Conservation (phyloP, 2,329 filamentous ascomycete genomes). For the Fusarium staphyleae region DNA sequence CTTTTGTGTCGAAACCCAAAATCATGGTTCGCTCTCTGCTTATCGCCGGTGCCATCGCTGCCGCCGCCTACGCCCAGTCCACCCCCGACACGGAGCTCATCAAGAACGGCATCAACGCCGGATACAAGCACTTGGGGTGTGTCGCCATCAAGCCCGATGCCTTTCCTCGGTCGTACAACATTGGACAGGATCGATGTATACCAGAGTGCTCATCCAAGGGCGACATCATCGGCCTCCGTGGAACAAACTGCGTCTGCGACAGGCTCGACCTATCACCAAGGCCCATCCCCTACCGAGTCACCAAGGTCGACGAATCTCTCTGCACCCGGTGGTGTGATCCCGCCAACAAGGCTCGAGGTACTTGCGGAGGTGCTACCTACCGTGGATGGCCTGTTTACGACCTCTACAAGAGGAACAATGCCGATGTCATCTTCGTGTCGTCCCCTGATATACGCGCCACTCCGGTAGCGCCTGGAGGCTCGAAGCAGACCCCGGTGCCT, state of each 20-base stretch:
- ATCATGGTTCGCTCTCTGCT: constrained; percentile 18
- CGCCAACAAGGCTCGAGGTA: constrained; percentile 24
- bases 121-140: constrained; percentile 23
- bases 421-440: constrained; percentile 16
- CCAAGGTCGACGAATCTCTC: constrained; percentile 27
- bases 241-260: constrained; percentile 28
- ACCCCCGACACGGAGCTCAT: constrained; percentile 19
- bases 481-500: constrained; percentile 10
- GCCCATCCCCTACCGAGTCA: constrained; percentile 22
- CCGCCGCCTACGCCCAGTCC: constrained; percentile 21
- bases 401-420: constrained; percentile 31
- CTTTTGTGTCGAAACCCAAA: constrained; percentile 17
- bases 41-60: constrained; percentile 12
- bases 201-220: constrained; percentile 31
- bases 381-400: constrained; percentile 31
- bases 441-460: constrained; percentile 15
- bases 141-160: constrained; percentile 23
- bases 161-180: constrained; percentile 22
- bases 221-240: constrained; percentile 27
- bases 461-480: constrained; percentile 1
- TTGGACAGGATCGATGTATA: constrained; percentile 11
- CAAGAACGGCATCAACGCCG: not conserved
- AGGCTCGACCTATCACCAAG: constrained; percentile 25
- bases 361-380: constrained; percentile 25
- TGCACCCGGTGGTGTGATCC: constrained; percentile 28